These are phyloP conservation scores for Fusarium oligoseptatum DNA, from an alignment of 2,329 filamentous ascomycete genomes.

Conservation along the genomic window DNA sequence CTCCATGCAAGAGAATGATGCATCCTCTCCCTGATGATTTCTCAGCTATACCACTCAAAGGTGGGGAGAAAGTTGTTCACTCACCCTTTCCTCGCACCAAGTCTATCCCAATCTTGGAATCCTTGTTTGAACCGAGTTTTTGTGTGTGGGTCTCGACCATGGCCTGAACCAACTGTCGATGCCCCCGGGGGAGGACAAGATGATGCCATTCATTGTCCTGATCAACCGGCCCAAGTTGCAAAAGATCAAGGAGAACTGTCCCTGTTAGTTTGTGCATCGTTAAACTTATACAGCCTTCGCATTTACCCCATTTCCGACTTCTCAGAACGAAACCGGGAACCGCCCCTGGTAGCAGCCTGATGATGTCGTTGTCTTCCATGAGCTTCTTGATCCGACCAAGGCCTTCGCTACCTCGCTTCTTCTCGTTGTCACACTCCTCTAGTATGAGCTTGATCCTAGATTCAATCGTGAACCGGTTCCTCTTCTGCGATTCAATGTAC, in stretches of 20 bases:
- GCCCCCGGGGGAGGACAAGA: background rate
- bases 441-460: background rate
- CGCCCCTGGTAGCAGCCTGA: background rate
- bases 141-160: background rate
- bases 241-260: background rate
- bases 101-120: background rate
- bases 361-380: background rate
- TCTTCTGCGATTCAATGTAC: background rate
- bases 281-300: rapidly evolving
- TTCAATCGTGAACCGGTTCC: background rate
- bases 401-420: background rate
- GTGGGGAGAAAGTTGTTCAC: background rate
- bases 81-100: background rate
- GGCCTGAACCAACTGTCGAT: background rate
- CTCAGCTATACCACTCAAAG: background rate
- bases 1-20: background rate
- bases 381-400: background rate
- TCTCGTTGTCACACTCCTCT: background rate
- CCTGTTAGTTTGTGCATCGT: background rate
- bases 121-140: background rate
- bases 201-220: background rate
- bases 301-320: background rate
- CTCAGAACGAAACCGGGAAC: background rate
- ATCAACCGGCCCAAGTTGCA: background rate
- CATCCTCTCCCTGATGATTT: background rate